Percentiles rank a stretch among this genome's conserved stretches.
phyloP scores from a whole-genome alignment of 2,329 filamentous ascomycete species.

The Mollisiaceae sp. region DNA sequence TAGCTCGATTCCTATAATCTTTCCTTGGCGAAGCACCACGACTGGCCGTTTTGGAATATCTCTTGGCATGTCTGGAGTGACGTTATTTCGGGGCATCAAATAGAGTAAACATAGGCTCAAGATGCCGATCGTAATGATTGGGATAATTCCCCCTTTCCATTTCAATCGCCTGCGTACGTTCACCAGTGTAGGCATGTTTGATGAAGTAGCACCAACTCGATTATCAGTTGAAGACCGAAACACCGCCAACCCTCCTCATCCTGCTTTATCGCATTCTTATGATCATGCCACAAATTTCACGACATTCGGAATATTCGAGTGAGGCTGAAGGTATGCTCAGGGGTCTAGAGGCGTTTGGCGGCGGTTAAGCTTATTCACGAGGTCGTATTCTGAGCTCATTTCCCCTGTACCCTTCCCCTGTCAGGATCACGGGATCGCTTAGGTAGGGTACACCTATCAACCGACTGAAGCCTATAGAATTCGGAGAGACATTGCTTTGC shows the following conservation, averaged over 20 bases:
- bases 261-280: not conserved
- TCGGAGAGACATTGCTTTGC: not conserved
- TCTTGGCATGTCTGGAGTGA: not conserved
- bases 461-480: too few relatives aligned
- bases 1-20: slow-evolving; percentile 32
- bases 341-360: not conserved
- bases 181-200: not conserved
- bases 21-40: slow-evolving; percentile 38
- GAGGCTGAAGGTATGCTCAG: not conserved
- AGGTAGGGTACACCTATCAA: too few relatives aligned
- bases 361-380: slow-evolving; percentile 1
- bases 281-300: not conserved
- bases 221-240: not conserved
- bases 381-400: not conserved
- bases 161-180: not conserved
- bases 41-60: slow-evolving; percentile 13
- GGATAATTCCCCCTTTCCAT: not conserved
- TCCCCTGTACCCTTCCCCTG: not conserved
- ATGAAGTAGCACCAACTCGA: not conserved
- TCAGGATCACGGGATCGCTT: not conserved
- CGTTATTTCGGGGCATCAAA: not conserved
- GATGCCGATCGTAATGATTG: not conserved
- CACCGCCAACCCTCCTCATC: not conserved
- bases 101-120: not conserved
- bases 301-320: not conserved